A percentile compares a stretch with the other conserved stretches of the same genome.
Conservation (phyloP, 176 grass and related monocot genomes). For the Typha latifolia region DNA sequence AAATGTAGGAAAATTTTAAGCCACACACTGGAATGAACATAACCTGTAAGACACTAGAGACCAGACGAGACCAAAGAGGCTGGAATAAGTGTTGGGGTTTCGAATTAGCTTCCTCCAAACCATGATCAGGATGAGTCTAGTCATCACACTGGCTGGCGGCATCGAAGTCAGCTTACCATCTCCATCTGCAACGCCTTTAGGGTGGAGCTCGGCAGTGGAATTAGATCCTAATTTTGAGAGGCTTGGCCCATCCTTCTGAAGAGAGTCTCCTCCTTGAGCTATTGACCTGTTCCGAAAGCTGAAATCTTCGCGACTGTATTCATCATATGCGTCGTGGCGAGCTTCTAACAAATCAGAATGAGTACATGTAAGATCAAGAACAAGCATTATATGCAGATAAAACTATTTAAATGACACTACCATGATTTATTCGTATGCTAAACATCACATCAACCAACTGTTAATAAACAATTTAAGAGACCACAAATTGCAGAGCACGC, state of each 20-base stretch:
- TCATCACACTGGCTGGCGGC: slow-evolving; percentile 86
- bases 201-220: slow-evolving; percentile 68
- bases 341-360: slow-evolving; percentile 1
- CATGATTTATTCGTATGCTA: background rate
- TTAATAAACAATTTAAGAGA: background rate
- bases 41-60: slow-evolving; percentile 87
- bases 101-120: slow-evolving; percentile 93
- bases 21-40: background rate
- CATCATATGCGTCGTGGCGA: slow-evolving; percentile 36
- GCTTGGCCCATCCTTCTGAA: slow-evolving; percentile 42
- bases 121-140: slow-evolving; percentile 89
- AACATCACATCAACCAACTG: background rate
- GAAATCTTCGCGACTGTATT: slow-evolving; percentile 46
- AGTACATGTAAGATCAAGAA: background rate
- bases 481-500: background rate
- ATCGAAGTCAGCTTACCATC: slow-evolving; percentile 33
- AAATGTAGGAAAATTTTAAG: too few species aligned
- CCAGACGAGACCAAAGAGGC: slow-evolving; percentile 81
- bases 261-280: slow-evolving; percentile 8
- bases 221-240: slow-evolving; percentile 76
- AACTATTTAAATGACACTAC: background rate
- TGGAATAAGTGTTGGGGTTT: slow-evolving; percentile 92
- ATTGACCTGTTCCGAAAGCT: slow-evolving; percentile 46
- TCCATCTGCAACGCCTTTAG: slow-evolving; percentile 41
- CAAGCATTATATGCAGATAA: background rate